Evolutionary conservation across 2,329 filamentous ascomycete genomes (phyloP), one percentile per base, ranked within the genome.

Genomic region (Botrytis hyacinthi): DNA sequence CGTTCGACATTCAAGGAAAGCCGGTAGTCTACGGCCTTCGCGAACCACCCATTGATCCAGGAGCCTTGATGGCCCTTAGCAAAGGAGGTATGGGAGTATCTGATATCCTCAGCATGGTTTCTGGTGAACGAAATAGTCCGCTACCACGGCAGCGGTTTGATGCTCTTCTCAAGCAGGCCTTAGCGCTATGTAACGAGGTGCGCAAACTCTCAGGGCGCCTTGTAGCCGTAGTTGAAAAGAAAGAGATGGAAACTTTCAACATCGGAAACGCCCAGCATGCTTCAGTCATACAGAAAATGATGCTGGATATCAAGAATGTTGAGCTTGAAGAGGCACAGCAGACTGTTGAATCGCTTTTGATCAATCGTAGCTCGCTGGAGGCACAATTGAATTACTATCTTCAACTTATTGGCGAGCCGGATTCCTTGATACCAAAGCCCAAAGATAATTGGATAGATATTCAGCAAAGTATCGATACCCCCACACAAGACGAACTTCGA

Each of bases 341-440:
- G n/a, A 54, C 29, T 59, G 35, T 69, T 18, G 66, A 69, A 40
- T 69, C 66, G 35, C 66, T 54, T 14, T 59, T 42, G 26, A 37
- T 57, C 9, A 42, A 29, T 26, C 48, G 44, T 35, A 59, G 48
- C 29, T 59, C 51, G 22, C 37, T 40, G 14, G 48, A 59, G 32
- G 66, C 51, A 14, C 66, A 69, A n/a, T 22, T 69, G 48, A 35
- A 69, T 16, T 69, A 57, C 48, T 69, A 69, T 9, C 66, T 69
- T 9, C 29, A 59, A 18, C 48, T 57, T 16, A 57, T 69, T 26
- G 66, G 66, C 66, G 66, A 44, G n/a, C 46, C 48, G 10, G 37
- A 69, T 29, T 37, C 66, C 51, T 44, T 29, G 35, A 57, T 57
- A 8, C 51, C 48, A n/a, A 69, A 69, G 37, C 51, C 29, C 9